phyloP scores from a whole-genome alignment of 768 basidiomycete species.

The Boletus fagicola region DNA sequence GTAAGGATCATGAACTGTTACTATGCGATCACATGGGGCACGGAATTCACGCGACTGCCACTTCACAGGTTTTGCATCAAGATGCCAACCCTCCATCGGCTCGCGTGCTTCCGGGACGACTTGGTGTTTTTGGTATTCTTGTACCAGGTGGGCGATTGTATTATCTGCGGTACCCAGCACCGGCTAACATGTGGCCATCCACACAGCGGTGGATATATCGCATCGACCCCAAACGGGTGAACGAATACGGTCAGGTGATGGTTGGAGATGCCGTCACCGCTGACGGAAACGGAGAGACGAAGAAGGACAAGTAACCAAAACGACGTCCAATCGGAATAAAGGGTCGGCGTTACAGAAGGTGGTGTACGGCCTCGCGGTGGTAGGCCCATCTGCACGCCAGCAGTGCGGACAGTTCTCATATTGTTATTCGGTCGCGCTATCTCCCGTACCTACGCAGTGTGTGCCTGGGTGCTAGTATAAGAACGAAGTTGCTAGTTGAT shows the following conservation, averaged over 20 bases:
- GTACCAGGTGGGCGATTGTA: slow-evolving; percentile 68
- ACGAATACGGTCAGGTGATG: slow-evolving; percentile 93
- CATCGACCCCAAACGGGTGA: slow-evolving; percentile 89
- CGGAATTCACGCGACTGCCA: slow-evolving; percentile 14
- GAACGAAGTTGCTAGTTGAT: not conserved
- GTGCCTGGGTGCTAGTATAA: slow-evolving; percentile 1
- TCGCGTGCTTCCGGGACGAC: slow-evolving; percentile 89
- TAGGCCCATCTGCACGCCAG: not conserved
- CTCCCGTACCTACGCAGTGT: slow-evolving; percentile 5
- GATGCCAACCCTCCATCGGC: slow-evolving; percentile 92
- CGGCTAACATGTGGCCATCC: slow-evolving; percentile 11
- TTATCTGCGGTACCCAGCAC: slow-evolving; percentile 7
- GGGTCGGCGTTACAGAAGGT: slow-evolving; percentile 9
- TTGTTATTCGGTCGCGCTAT: slow-evolving; percentile 12
- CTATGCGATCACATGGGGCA: slow-evolving; percentile 15
- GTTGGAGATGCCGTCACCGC: slow-evolving; percentile 42
- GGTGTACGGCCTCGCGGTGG: slow-evolving; percentile 5
- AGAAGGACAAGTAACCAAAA: slow-evolving; percentile 49
- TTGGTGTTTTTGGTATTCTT: slow-evolving; percentile 89
- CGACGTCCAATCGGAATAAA: slow-evolving; percentile 6
- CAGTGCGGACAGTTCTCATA: not conserved
- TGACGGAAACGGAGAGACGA: slow-evolving; percentile 46
- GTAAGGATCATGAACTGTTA: slow-evolving; percentile 43
- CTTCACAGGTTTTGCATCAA: slow-evolving; percentile 80
- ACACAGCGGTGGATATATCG: slow-evolving; percentile 94